Percentiles rank a stretch among this genome's conserved stretches.
phyloP scores from a whole-genome alignment of 805 yeast species.

The Metschnikowia arizonensis region DNA sequence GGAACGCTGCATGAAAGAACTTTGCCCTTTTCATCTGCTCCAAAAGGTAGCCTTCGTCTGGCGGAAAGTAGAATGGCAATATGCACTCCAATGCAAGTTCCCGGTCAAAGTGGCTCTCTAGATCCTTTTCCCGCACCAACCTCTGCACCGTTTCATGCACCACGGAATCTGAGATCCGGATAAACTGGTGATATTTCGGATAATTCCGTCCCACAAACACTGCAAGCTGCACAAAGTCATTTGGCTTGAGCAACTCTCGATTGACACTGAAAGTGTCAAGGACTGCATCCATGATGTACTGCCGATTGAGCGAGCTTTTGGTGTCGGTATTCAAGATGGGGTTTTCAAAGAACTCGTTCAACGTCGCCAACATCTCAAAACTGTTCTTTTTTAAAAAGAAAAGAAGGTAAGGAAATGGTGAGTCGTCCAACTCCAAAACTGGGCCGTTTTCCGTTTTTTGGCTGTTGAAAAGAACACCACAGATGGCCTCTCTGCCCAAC shows the following conservation, averaged over 20 bases:
- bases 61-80: slow-evolving; percentile 61
- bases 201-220: slow-evolving; percentile 76
- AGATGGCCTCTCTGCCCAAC: slow-evolving; percentile 10
- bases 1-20: slow-evolving; percentile 55
- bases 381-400: slow-evolving; percentile 53
- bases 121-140: slow-evolving; percentile 43
- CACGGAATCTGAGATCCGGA: slow-evolving; percentile 61
- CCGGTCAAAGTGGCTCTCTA: slow-evolving; percentile 48
- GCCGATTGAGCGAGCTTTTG: slow-evolving; percentile 53
- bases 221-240: slow-evolving; percentile 40
- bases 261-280: slow-evolving; percentile 50
- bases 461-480: slow-evolving; percentile 38
- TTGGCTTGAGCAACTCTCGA: slow-evolving; percentile 18
- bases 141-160: slow-evolving; percentile 44
- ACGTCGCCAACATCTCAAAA: slow-evolving; percentile 55
- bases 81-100: slow-evolving; percentile 75
- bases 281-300: slow-evolving; percentile 70
- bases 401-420: slow-evolving; percentile 62
- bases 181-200: slow-evolving; percentile 81
- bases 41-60: slow-evolving; percentile 46
- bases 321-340: slow-evolving; percentile 62
- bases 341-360: slow-evolving; percentile 85
- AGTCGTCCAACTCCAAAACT: neutral
- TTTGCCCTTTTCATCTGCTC: slow-evolving; percentile 50
- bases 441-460: neutral